phyloP scores from a whole-genome alignment of 169 alveolate species.

The Plasmodium malariae region DNA sequence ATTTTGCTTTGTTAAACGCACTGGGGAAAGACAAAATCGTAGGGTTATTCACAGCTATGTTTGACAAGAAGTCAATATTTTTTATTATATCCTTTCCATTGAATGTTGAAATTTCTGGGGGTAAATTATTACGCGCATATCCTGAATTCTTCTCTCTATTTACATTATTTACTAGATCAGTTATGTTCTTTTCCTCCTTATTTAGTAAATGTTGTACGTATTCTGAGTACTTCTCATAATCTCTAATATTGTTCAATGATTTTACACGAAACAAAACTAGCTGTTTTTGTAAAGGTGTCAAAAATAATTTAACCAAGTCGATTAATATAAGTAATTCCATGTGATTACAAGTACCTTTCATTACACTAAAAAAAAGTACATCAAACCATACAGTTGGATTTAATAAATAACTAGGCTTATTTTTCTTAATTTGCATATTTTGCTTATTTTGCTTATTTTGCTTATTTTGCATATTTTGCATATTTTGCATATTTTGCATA shows the following conservation, averaged over 20 bases:
- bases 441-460: no score
- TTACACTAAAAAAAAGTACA: conserved; percentile 30
- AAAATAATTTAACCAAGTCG: conserved; percentile 44
- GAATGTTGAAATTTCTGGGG: conserved; percentile 19
- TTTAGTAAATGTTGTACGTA: conserved; percentile 45
- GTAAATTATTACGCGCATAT: background rate
- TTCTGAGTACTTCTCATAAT: conserved; percentile 52
- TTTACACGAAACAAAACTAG: conserved; percentile 52
- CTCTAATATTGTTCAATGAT: conserved; percentile 21
- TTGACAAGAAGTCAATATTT: conserved; percentile 37
- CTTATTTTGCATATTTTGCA: conserved; percentile 8
- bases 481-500: conserved; percentile 7
- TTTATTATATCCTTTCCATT: conserved; percentile 19
- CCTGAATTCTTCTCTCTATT: conserved; percentile 29
- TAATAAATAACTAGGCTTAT: conserved; percentile 1
- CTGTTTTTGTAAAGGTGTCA: conserved; percentile 74
- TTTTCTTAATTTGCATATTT: conserved; percentile 13
- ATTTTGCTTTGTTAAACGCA: no score
- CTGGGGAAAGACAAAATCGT: conserved; percentile 7
- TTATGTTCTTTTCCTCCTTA: conserved; percentile 31
- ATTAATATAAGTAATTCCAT: conserved; percentile 46
- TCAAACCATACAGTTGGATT: conserved; percentile 77
- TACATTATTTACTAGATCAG: background rate
- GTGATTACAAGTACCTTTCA: conserved; percentile 51
- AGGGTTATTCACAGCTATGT: conserved; percentile 35